Evolutionary conservation across 768 basidiomycete genomes (phyloP).

Genomic region (Suillus clintonianus): DNA sequence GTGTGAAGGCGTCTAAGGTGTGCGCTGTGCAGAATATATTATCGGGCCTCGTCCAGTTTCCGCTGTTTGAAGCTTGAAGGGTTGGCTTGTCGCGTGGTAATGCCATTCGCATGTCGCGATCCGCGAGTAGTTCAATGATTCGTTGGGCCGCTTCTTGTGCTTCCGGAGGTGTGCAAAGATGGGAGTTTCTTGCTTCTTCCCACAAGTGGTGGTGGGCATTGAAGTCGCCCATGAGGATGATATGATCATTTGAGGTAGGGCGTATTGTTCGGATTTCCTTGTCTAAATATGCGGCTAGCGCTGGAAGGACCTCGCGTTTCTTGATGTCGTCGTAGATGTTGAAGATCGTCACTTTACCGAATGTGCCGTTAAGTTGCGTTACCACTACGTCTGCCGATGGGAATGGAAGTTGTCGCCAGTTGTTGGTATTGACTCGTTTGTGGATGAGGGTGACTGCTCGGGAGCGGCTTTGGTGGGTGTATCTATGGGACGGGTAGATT

Average conservation of each 20-base stretch:
- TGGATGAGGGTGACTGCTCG: too few species aligned
- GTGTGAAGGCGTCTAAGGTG: slow-evolving; percentile 4
- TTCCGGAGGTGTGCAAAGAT: slow-evolving; percentile 23
- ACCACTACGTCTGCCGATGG: slow-evolving; percentile 20
- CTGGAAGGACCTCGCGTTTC: too few species aligned
- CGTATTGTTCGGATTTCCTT: too few species aligned
- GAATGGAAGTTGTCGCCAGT: too few species aligned
- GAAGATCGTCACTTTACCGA: slow-evolving; percentile 10
- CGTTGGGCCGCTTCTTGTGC: background rate
- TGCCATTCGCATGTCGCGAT: slow-evolving; percentile 18
- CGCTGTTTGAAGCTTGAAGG: slow-evolving; percentile 13
- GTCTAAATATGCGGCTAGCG: too few species aligned
- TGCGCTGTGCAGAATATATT: slow-evolving; percentile 33
- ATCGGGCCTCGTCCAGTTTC: slow-evolving; percentile 35
- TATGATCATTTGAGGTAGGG: too few species aligned
- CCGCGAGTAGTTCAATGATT: slow-evolving; percentile 19
- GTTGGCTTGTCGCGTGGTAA: slow-evolving; percentile 20
- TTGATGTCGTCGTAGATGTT: slow-evolving; percentile 16
- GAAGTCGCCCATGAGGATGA: too few species aligned
- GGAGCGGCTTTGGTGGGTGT: too few species aligned
- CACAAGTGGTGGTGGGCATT: slow-evolving; percentile 30
- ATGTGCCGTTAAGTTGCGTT: slow-evolving; percentile 7
- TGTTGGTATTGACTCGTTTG: too few species aligned
- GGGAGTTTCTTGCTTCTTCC: slow-evolving; percentile 21
- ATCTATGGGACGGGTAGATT: too few species aligned